phyloP scores from a whole-genome alignment of 148 eudicot genomes.

The Chenopodium formosanum region DNA sequence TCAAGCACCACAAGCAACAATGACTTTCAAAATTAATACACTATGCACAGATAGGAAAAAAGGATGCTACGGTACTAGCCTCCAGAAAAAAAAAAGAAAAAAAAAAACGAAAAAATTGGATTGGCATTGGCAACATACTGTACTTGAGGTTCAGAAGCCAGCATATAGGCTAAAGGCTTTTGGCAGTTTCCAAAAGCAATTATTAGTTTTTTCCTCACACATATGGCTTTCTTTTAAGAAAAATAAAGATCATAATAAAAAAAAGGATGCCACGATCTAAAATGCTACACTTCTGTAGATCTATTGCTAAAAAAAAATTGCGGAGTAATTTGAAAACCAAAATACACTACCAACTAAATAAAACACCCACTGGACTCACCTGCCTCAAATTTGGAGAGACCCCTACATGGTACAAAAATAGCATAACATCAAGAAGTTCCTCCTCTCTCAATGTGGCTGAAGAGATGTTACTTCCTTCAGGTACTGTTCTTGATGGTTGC shows the following conservation, averaged over 20 bases:
- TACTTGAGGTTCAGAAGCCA: neutral
- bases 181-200: neutral
- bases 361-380: slow-evolving; percentile 35
- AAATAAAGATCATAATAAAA: too few relatives aligned
- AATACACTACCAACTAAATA: neutral
- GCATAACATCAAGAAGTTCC: slow-evolving; percentile 91
- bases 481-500: slow-evolving; percentile 58
- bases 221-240: neutral
- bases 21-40: neutral
- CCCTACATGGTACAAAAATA: slow-evolving; percentile 79
- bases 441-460: slow-evolving; percentile 80
- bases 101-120: neutral
- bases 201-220: neutral
- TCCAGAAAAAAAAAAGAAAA: neutral
- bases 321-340: neutral
- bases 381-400: slow-evolving; percentile 91
- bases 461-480: slow-evolving; percentile 51
- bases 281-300: neutral
- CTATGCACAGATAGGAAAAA: too few relatives aligned
- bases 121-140: neutral
- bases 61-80: neutral
- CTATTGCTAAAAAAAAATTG: neutral
- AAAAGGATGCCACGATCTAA: too few relatives aligned
- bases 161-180: neutral
- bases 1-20: too few relatives aligned